Base-by-base conservation (phyloP, 2,329 filamentous ascomycete genomes). In the Colletotrichum orchidophilum region DNA sequence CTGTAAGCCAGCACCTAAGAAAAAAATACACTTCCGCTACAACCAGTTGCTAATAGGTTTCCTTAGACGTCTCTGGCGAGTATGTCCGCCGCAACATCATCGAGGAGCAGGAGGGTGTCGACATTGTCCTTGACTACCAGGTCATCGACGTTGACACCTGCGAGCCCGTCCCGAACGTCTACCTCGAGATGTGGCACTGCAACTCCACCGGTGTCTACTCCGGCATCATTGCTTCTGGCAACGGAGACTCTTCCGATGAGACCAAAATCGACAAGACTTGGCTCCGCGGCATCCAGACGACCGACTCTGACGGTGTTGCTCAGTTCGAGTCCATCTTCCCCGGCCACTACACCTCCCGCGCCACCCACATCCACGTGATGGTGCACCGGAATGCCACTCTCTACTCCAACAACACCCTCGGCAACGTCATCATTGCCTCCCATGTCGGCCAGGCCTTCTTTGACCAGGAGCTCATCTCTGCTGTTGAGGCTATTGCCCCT, bases 381-480 rank as follows among this genome's bases (percentile, higher is more conserved):
- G 76, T 78, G 31, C 79, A 80, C 75, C 72, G 72, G 65, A 74
- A 77, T 63, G 78, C 80, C 31, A 78, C 77, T 12, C 72, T 78
- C 4, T 74, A 77, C 13, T 53, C 74, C 33, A 83, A 83, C 75
- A 71, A 76, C 49, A 83, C 81, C 1, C 77, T 83, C 3, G 63
- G 63, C 24, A 80, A 29, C 60, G 85, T 83, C 69, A 82, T 85
- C 27, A 83, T 80, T 35, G 84, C 87, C 57, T 84, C 86, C 2
- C 88, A 92, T 78, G 84, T 91, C 35, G 89, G 90, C n/a, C 90
- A 92, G 78, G 79, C 90, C 70, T 92, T 88, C 83, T 88, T 90
- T 77, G 88, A 90, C 78, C 85, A 89, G 76, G 82, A 83, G 72
- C 83, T 90, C 39, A 84, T 88, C 70, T 73, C 76, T n/a, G 74